Conservation (phyloP, 2,329 filamentous ascomycete species). For the Penicillium sp. region DNA sequence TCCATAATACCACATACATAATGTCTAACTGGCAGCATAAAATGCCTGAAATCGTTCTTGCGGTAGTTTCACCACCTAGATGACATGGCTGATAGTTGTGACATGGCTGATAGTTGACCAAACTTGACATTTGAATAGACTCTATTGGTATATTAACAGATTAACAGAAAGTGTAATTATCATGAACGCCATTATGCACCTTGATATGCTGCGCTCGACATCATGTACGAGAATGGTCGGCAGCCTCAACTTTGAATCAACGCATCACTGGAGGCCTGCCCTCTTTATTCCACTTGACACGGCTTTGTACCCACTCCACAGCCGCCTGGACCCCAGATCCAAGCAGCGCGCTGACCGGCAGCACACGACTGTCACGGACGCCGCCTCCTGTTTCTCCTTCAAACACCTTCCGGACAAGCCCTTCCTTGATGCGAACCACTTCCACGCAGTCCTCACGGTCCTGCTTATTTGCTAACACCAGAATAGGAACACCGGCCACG, state of each 20-base stretch:
- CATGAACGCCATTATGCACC: slow-evolving; percentile 19
- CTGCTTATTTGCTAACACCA: slow-evolving; percentile 96
- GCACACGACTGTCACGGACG: slow-evolving; percentile 83
- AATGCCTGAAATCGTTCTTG: background rate
- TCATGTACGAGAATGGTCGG: slow-evolving; percentile 3
- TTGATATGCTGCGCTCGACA: slow-evolving; percentile 7
- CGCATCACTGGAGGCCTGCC: slow-evolving; percentile 88
- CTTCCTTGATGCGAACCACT: slow-evolving; percentile 96
- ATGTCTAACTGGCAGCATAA: background rate
- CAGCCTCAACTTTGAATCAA: slow-evolving; percentile 45
- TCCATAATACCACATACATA: background rate
- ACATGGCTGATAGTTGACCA: background rate
- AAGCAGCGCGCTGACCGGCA: slow-evolving; percentile 86
- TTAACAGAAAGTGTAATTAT: slow-evolving; percentile 3
- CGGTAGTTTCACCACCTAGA: background rate
- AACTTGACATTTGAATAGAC: slow-evolving; percentile 5
- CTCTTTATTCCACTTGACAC: slow-evolving; percentile 97
- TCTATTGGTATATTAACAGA: slow-evolving; percentile 14
- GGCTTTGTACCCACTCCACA: slow-evolving; percentile 90
- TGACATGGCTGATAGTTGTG: background rate
- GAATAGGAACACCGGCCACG: slow-evolving; percentile 83
- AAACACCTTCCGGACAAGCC: slow-evolving; percentile 89
- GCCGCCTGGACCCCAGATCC: slow-evolving; percentile 83
- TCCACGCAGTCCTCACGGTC: slow-evolving; percentile 96
- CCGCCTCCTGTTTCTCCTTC: slow-evolving; percentile 85